These are phyloP conservation scores for Xylariales sp. DNA, from an alignment of 2,329 filamentous ascomycete species.

Conservation along the genomic window DNA sequence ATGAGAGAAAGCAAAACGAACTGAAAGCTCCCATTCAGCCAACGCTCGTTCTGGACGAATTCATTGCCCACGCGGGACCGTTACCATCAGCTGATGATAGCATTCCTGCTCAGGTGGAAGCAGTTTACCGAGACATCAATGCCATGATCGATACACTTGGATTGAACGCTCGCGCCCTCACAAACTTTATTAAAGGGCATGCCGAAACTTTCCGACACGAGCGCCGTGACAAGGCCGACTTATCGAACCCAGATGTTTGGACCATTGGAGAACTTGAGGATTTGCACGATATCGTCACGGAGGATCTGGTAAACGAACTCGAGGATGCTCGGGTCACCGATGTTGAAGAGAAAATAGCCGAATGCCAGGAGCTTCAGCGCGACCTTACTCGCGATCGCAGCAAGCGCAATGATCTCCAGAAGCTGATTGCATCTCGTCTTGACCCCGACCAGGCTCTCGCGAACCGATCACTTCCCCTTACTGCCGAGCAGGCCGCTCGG, in stretches of 20 bases:
- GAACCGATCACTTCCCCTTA: constrained; percentile 68
- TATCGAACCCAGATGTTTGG: constrained; percentile 67
- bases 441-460: constrained; percentile 65
- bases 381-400: constrained; percentile 69
- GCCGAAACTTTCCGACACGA: constrained; percentile 44
- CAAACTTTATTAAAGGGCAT: constrained; percentile 64
- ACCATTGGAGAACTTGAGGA: constrained; percentile 71
- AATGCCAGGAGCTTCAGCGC: constrained; percentile 62
- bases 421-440: constrained; percentile 64
- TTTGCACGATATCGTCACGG: constrained; percentile 59
- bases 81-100: constrained; percentile 50
- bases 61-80: constrained; percentile 58
- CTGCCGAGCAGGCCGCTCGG: constrained; percentile 75
- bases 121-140: constrained; percentile 76
- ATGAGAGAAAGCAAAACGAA: constrained; percentile 61
- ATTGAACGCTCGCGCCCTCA: constrained; percentile 69
- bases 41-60: constrained; percentile 61
- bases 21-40: constrained; percentile 57
- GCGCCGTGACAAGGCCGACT: constrained; percentile 59
- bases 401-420: constrained; percentile 74
- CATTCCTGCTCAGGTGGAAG: constrained; percentile 59
- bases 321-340: constrained; percentile 65
- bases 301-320: constrained; percentile 59
- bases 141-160: constrained; percentile 93
- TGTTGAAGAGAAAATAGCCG: constrained; percentile 63